These are phyloP conservation scores for Thelephora terrestris DNA, from an alignment of 1,284 basidiomycete species.

Conservation along the genomic window DNA sequence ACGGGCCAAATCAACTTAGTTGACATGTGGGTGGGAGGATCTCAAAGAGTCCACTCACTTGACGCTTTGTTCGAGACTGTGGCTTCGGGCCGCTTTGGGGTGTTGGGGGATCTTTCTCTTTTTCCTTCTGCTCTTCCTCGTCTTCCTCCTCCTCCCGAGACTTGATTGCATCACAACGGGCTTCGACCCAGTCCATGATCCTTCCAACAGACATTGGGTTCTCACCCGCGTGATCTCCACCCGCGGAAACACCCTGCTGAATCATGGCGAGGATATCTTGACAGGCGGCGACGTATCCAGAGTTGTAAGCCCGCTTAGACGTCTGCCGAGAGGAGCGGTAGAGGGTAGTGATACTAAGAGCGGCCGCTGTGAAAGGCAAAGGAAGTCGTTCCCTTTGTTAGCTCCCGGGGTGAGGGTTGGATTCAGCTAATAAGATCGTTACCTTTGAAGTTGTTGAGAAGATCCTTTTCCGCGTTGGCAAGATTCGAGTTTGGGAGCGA, in stretches of 20 bases:
- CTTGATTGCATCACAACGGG: conserved; percentile 53
- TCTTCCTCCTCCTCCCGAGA: conserved; percentile 67
- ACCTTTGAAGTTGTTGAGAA: conserved; percentile 77
- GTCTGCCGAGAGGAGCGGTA: conserved; percentile 66
- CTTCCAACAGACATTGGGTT: conserved; percentile 58
- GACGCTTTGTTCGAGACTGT: no score
- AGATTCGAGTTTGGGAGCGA: conserved; percentile 55
- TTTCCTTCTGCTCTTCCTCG: conserved; percentile 60
- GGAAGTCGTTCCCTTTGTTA: conserved; percentile 3
- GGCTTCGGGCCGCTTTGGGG: conserved; percentile 1
- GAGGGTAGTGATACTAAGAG: conserved; percentile 71
- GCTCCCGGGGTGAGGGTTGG: neutral
- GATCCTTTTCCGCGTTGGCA: conserved; percentile 61
- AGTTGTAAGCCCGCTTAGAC: conserved; percentile 66
- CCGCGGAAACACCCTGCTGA: conserved; percentile 64
- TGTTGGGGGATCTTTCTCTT: conserved; percentile 26
- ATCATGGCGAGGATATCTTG: conserved; percentile 70
- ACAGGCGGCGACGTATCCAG: conserved; percentile 67
- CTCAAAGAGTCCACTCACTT: no score
- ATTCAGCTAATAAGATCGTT: neutral
- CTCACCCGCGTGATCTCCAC: conserved; percentile 26
- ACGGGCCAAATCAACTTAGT: no score
- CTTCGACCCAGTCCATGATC: conserved; percentile 68
- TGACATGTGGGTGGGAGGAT: no score
- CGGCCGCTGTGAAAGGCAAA: conserved; percentile 43